Percentiles rank a stretch among this genome's conserved stretches.
Evolutionary conservation across 805 yeast genomes (phyloP).

Genomic region (Myxozyma kluyveri): DNA sequence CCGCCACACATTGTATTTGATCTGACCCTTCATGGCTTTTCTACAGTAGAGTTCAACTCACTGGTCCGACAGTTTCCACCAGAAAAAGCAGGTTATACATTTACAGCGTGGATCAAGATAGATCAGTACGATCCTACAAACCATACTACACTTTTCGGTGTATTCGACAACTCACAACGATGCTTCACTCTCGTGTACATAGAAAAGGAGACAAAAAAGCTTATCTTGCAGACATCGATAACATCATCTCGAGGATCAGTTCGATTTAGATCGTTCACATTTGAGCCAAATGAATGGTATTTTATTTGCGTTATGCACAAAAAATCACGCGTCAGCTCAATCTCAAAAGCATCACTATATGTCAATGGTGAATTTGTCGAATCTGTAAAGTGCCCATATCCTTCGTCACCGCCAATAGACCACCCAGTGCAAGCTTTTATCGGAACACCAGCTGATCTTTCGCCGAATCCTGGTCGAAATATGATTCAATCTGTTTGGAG

Average conservation of each 20-base stretch:
- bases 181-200: slow-evolving; percentile 28
- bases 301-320: slow-evolving; percentile 30
- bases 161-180: slow-evolving; percentile 28
- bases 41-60: slow-evolving; percentile 24
- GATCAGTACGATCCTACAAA: slow-evolving; percentile 21
- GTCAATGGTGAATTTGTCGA: slow-evolving; percentile 32
- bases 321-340: slow-evolving; percentile 26
- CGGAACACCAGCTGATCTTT: slow-evolving; percentile 28
- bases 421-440: slow-evolving; percentile 24
- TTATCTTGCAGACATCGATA: slow-evolving; percentile 26
- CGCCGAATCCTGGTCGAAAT: slow-evolving; percentile 20
- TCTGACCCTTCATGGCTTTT: slow-evolving; percentile 21
- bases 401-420: slow-evolving; percentile 29
- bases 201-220: slow-evolving; percentile 28
- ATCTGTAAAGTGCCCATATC: slow-evolving; percentile 31
- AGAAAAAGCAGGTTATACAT: slow-evolving; percentile 25
- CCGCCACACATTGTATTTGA: slow-evolving; percentile 28
- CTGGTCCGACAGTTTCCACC: slow-evolving; percentile 26
- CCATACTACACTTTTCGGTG: slow-evolving; percentile 29
- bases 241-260: slow-evolving; percentile 27
- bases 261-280: slow-evolving; percentile 23
- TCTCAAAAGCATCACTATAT: slow-evolving; percentile 31
- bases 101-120: slow-evolving; percentile 29
- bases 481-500: slow-evolving; percentile 22
- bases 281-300: slow-evolving; percentile 31